Percentiles rank a stretch among this genome's conserved stretches.
Evolutionary conservation across 1,139 yeast species (phyloP).

Genomic region (Kluyveromyces sp.): DNA sequence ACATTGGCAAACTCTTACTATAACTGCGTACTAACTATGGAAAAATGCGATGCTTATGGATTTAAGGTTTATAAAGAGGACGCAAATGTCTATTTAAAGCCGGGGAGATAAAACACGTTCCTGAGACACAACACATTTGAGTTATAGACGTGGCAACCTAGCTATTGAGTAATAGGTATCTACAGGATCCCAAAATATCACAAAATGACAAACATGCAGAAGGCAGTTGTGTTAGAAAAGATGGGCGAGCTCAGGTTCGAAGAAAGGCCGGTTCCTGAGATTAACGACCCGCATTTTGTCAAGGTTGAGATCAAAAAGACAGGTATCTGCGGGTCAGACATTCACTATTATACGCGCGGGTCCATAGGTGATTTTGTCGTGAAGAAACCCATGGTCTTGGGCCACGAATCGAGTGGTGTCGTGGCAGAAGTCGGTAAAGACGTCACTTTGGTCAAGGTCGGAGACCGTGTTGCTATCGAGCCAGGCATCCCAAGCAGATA

Average conservation of each 20-base stretch:
- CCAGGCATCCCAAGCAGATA: slow-evolving; percentile 78
- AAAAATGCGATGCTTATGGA: no score
- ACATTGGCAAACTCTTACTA: background rate
- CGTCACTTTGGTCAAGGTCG: slow-evolving; percentile 57
- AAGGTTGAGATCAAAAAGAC: slow-evolving; percentile 62
- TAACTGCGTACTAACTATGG: no score
- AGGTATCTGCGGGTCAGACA: slow-evolving; percentile 86
- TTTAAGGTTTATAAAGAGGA: background rate
- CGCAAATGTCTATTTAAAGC: no score
- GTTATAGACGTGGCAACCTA: no score
- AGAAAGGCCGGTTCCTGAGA: slow-evolving; percentile 56
- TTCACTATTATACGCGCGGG: slow-evolving; percentile 77
- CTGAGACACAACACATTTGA: no score
- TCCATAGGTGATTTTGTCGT: slow-evolving; percentile 66
- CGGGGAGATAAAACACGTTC: no score
- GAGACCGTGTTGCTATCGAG: slow-evolving; percentile 80
- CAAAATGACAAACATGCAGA: slow-evolving; percentile 11
- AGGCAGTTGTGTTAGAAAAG: slow-evolving; percentile 57
- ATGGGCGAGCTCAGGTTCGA: slow-evolving; percentile 60
- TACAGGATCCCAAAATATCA: no score
- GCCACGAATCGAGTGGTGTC: slow-evolving; percentile 72
- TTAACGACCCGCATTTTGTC: slow-evolving; percentile 60
- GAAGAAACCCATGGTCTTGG: slow-evolving; percentile 61
- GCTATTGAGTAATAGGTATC: no score
- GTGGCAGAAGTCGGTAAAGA: slow-evolving; percentile 58